Base-by-base conservation (phyloP, 495 filamentous ascomycete genomes). In the Glonium stellatum region DNA sequence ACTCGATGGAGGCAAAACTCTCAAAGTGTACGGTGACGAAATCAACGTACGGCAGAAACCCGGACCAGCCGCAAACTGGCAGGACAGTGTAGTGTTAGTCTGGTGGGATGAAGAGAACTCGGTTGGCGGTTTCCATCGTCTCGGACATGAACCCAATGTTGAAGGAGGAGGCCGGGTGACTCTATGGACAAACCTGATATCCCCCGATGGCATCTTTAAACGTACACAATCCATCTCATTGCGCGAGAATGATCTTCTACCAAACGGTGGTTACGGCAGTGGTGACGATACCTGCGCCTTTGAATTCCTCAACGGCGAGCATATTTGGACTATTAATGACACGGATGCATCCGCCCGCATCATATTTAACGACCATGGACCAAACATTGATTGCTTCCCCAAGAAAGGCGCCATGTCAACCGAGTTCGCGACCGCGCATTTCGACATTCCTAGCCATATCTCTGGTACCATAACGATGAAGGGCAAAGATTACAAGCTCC, bases 371-470 rank as follows among this genome's bases (percentile, higher is more conserved):
- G 47, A 50, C 47, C 15, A 50, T 50, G 47, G 47, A 4, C 47
- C 47, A 15, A 50, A 50, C 22, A 23, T 50, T 21, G 47, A 50
- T 50, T 50, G 47, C 22, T 50, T 50, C 47, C 47, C 47, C 11
- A 50, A 50, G 11, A 50, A 50, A 11, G 47, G 47, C n/a, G 47
- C n/a, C n/a, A 50, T 50, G 47, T 50, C 47, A 23, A 50, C 47
- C 12, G 47, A 50, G 21, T 50, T 50, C 47, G 47, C 47, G 11
- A 50, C 47, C n/a, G 47, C 47, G 22, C 47, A 50, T 23, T 50
- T 50, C 47, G 47, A 50, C n/a, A 21, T 50, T 23, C 47, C 47
- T 23, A 21, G 12, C 5, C 18, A 50, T 23, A 23, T 50, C 47
- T 50, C 47, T 23, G 47, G 47, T 19, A 50, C 47, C n/a, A 19